These are phyloP conservation scores for Garcia nutans DNA, from an alignment of 345 rosid species.

Conservation along the genomic window DNA sequence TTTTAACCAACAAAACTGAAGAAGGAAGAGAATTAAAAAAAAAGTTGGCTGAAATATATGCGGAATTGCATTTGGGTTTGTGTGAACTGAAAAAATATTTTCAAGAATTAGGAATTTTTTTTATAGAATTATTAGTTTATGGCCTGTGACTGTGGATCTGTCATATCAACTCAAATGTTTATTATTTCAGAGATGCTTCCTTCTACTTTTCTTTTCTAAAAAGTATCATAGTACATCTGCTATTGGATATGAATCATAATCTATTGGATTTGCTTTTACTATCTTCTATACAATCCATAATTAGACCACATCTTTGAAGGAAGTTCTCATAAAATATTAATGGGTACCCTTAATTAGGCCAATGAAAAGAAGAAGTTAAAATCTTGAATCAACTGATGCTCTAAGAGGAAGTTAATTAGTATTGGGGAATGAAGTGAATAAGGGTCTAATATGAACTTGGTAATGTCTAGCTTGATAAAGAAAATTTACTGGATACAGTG, in stretches of 20 bases:
- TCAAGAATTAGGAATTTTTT: background rate
- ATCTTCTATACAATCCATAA: background rate
- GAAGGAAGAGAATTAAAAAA: conserved; percentile 1
- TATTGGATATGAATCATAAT: background rate
- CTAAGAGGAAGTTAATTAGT: too few species aligned
- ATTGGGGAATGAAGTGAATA: too few species aligned
- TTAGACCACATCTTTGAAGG: background rate
- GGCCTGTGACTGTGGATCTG: too few species aligned
- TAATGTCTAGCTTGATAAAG: too few species aligned
- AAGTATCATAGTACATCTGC: background rate
- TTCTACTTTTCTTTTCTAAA: background rate
- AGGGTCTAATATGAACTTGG: too few species aligned
- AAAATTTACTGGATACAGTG: too few species aligned
- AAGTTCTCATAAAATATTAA: conserved; percentile 15
- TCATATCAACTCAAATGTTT: too few species aligned
- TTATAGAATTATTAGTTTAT: too few species aligned
- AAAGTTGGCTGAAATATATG: background rate
- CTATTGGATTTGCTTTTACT: background rate
- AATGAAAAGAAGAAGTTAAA: too few species aligned
- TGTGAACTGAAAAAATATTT: background rate
- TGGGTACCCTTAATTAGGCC: background rate
- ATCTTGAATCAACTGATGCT: too few species aligned
- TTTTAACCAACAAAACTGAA: conserved; percentile 5
- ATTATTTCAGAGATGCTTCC: background rate
- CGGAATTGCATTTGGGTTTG: background rate